phyloP scores from a whole-genome alignment of 2,329 filamentous ascomycete genomes.

The Nemania serpens region DNA sequence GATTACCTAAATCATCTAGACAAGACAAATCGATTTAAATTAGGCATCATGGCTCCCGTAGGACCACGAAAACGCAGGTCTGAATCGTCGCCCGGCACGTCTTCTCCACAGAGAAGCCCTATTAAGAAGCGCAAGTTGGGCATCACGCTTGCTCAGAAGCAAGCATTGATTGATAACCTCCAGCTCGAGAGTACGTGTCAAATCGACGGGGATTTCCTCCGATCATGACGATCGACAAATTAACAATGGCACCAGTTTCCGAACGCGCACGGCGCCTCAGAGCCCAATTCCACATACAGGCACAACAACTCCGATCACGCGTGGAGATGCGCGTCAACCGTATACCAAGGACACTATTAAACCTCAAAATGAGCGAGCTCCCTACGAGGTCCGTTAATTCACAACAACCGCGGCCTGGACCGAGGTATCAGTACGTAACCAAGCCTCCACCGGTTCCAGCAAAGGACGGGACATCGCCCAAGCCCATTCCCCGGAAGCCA shows the following conservation, averaged over 20 bases:
- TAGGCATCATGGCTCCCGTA: constrained; percentile 34
- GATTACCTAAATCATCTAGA: constrained; percentile 2
- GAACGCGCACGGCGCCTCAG: constrained; percentile 73
- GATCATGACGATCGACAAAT: constrained; percentile 24
- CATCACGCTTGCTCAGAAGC: constrained; percentile 75
- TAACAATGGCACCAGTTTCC: constrained; percentile 35
- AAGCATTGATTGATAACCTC: constrained; percentile 85
- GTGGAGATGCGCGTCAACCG: constrained; percentile 94
- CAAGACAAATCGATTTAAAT: not conserved
- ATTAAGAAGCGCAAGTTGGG: constrained; percentile 64
- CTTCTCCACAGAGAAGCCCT: constrained; percentile 57
- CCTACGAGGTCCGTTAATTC: constrained; percentile 57
- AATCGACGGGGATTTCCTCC: not conserved
- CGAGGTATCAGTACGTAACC: constrained; percentile 34
- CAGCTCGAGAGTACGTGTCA: constrained; percentile 77
- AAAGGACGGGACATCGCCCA: constrained; percentile 51
- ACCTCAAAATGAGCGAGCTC: constrained; percentile 81
- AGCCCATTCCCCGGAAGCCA: constrained; percentile 45
- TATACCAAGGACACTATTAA: constrained; percentile 79
- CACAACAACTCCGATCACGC: constrained; percentile 80
- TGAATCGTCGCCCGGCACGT: constrained; percentile 40
- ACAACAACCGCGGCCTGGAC: constrained; percentile 44
- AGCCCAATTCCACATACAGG: constrained; percentile 86
- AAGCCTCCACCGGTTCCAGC: constrained; percentile 54
- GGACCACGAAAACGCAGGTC: constrained; percentile 50